phyloP scores from a whole-genome alignment of 2,329 filamentous ascomycete genomes.

The Lasiodiplodia gonubiensis region DNA sequence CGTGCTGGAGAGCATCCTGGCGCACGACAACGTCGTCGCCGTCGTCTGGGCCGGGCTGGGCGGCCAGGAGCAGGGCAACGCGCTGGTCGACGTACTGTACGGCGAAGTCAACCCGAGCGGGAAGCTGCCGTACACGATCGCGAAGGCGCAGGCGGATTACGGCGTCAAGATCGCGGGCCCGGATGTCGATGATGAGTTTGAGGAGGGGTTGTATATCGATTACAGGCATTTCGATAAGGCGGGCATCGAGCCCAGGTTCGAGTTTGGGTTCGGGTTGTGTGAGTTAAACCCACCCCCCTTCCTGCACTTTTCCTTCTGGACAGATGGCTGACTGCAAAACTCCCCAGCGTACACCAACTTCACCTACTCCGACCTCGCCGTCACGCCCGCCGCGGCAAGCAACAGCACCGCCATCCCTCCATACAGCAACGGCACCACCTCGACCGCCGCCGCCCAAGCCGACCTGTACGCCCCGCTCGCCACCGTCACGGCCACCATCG shows the following conservation, averaged over 20 bases:
- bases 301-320: neutral
- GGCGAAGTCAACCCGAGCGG: conserved; percentile 71
- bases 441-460: conserved; percentile 1
- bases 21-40: conserved; percentile 45
- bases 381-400: conserved; percentile 34
- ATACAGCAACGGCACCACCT: neutral
- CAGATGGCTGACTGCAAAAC: neutral
- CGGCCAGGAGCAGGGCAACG: conserved; percentile 54
- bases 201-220: conserved; percentile 53
- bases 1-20: conserved; percentile 44
- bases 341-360: conserved; percentile 49
- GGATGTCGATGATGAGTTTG: conserved; percentile 40
- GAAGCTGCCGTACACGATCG: conserved; percentile 61
- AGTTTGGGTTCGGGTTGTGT: conserved; percentile 53
- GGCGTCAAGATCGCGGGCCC: conserved; percentile 35
- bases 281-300: conserved; percentile 25
- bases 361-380: conserved; percentile 44
- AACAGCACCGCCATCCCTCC: neutral
- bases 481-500: conserved; percentile 43
- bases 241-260: conserved; percentile 49
- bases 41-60: conserved; percentile 49
- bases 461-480: conserved; percentile 46
- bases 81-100: conserved; percentile 66
- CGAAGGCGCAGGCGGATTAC: conserved; percentile 43
- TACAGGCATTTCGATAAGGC: conserved; percentile 52